Evolutionary conservation across 164 flowering plant genomes (phyloP).

Genomic region (Piper betle): DNA sequence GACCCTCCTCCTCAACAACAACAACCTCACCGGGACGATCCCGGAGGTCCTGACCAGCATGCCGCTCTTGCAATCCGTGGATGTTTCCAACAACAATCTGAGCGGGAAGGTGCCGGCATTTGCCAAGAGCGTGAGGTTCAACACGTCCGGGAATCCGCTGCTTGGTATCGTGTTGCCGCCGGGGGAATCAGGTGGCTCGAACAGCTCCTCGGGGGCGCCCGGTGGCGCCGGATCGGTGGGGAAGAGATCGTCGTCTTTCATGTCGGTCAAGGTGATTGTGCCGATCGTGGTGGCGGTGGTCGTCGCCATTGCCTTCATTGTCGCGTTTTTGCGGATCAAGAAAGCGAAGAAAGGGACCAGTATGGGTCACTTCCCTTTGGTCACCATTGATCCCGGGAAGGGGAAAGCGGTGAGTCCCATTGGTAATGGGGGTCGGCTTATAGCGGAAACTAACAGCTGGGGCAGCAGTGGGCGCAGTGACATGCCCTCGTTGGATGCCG

Average conservation of each 20-base stretch:
- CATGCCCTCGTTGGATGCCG: conserved; percentile 20
- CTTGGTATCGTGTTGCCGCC: conserved; percentile 17
- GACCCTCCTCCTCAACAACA: conserved; percentile 32
- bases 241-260: not conserved
- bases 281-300: not conserved
- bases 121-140: conserved; percentile 14
- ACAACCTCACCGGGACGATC: conserved; percentile 36
- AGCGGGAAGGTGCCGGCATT: conserved; percentile 30
- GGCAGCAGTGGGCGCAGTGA: conserved; percentile 19
- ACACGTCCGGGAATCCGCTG: conserved; percentile 22
- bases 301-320: not conserved
- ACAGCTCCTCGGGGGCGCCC: not conserved
- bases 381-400: conserved; percentile 8
- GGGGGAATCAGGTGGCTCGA: conserved; percentile 5
- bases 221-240: not conserved
- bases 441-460: conserved; percentile 14
- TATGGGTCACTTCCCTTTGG: conserved; percentile 5
- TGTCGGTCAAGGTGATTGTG: not conserved
- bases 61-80: conserved; percentile 25
- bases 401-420: conserved; percentile 4
- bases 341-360: conserved; percentile 7
- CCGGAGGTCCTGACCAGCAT: conserved; percentile 28
- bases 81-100: conserved; percentile 50
- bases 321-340: conserved; percentile 4
- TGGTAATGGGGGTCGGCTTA: conserved; percentile 15